phyloP scores from a whole-genome alignment of 805 yeast species.

The Cyberlindnera xishuangbannaensis region DNA sequence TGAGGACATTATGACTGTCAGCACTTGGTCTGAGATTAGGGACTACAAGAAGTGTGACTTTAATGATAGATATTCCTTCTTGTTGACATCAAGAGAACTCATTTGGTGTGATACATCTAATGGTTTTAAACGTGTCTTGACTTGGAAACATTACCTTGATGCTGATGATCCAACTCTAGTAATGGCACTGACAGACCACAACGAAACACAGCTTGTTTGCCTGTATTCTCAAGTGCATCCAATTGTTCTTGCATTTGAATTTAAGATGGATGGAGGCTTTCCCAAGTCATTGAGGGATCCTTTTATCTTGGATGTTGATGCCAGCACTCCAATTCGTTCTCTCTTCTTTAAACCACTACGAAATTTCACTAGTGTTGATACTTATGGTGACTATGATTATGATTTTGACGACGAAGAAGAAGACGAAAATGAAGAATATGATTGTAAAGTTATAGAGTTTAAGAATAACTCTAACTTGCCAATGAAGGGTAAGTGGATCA shows the following conservation, averaged over 20 bases:
- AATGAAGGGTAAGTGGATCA: conserved; percentile 1
- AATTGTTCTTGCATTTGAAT: conserved; percentile 28
- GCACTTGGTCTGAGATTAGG: conserved; percentile 29
- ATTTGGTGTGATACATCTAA: conserved; percentile 39
- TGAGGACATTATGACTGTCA: conserved; percentile 26
- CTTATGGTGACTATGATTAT: not conserved
- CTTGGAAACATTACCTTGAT: conserved; percentile 70
- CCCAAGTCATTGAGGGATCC: conserved; percentile 38
- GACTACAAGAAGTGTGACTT: conserved; percentile 33
- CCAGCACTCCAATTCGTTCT: conserved; percentile 1
- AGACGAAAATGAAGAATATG: conserved; percentile 3
- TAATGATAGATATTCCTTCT: conserved; percentile 34
- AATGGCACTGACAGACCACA: conserved; percentile 28
- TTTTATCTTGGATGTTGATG: conserved; percentile 12
- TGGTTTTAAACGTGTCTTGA: conserved; percentile 41
- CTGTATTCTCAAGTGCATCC: conserved; percentile 30
- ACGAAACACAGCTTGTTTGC: conserved; percentile 15
- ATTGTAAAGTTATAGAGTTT: not conserved
- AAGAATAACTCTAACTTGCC: too few relatives aligned
- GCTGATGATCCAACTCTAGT: conserved; percentile 48
- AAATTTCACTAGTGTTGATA: not conserved
- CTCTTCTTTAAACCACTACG: conserved; percentile 5
- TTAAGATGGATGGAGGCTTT: conserved; percentile 28
- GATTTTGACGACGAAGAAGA: conserved; percentile 2
- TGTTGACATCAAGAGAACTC: conserved; percentile 64